Evolutionary conservation across 805 yeast species (phyloP), one percentile per base, ranked within the genome.

Genomic region (Barnettozyma sucrosica): DNA sequence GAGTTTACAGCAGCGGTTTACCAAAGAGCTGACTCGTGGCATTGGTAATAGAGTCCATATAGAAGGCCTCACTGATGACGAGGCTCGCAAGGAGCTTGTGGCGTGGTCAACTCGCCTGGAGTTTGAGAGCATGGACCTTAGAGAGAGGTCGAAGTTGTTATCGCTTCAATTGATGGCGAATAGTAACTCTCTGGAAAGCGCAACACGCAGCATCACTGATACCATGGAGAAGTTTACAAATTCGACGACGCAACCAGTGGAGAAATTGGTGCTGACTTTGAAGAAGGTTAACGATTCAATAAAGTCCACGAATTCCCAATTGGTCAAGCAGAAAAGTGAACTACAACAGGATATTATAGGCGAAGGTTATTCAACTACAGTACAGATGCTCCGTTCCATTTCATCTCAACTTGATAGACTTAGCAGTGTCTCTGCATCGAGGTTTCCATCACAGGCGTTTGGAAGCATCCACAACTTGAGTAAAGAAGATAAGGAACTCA

Each of bases 81-180:
- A 57, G 39, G 57, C 65, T 33, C 67, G 62, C 41, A 63, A 59
- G 52, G 73, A 63, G 62, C 68, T 60, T 28, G 59, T 69, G 10
- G 61, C 62, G 52, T 77, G 81, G 81, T 80, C 80, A 0, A 69
- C 75, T 5, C 67, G 71, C 32, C 55, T 77, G 18, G 82, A 77
- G 51, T 49, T 76, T 44, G 81, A 77, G 49, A 65, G 73, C 13
- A 61, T 72, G 2, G 78, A 72, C 26, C 54, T 74, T 23, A 59
- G 76, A 37, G 66, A 67, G 11, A 60, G 63, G 28, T 53, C 59
- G 5, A 54, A 45, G 19, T 44, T 45, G 14, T 45, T 57, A 40
- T 45, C 48, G 8, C n/a, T 28, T 4, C 56, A 51, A 43, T 48
- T 58, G 19, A 13, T 41, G 8, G 44, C 47, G n/a, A 55, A 53